Evolutionary conservation across 495 filamentous ascomycete species (phyloP).

Genomic region (Astrothelium macrocarpum): DNA sequence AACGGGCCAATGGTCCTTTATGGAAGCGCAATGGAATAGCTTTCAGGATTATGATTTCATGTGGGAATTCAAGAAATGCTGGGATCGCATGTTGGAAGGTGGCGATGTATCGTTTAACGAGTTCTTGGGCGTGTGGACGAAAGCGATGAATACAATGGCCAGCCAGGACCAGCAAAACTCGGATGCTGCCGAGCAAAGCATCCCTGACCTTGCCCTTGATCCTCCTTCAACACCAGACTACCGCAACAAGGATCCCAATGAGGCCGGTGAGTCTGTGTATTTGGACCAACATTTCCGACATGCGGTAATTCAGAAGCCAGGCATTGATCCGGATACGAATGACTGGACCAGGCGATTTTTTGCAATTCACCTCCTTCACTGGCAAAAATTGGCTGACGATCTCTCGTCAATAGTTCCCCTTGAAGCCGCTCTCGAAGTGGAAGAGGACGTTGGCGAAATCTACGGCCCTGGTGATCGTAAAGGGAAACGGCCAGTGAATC

Average conservation of each 20-base stretch:
- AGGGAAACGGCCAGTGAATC: not conserved
- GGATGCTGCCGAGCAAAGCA: not conserved
- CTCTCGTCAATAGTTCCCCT: not conserved
- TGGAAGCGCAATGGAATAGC: slow-evolving; percentile 2
- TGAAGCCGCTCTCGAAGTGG: not conserved
- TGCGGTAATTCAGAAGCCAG: not conserved
- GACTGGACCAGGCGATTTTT: not conserved
- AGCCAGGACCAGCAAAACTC: too few relatives aligned
- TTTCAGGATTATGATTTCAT: not conserved
- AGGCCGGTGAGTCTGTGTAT: not conserved
- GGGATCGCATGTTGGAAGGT: not conserved
- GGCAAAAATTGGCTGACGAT: not conserved
- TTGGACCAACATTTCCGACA: not conserved
- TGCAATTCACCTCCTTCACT: not conserved
- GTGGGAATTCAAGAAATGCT: not conserved
- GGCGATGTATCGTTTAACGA: not conserved
- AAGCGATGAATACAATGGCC: not conserved
- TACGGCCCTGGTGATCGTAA: not conserved
- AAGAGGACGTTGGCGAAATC: not conserved
- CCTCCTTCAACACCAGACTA: not conserved
- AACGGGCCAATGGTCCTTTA: not conserved
- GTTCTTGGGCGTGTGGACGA: not conserved
- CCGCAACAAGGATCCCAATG: not conserved
- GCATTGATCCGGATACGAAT: not conserved
- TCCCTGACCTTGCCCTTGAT: not conserved